Conservation (phyloP, 2,329 filamentous ascomycete species). For the Chaetomiaceae sp. region DNA sequence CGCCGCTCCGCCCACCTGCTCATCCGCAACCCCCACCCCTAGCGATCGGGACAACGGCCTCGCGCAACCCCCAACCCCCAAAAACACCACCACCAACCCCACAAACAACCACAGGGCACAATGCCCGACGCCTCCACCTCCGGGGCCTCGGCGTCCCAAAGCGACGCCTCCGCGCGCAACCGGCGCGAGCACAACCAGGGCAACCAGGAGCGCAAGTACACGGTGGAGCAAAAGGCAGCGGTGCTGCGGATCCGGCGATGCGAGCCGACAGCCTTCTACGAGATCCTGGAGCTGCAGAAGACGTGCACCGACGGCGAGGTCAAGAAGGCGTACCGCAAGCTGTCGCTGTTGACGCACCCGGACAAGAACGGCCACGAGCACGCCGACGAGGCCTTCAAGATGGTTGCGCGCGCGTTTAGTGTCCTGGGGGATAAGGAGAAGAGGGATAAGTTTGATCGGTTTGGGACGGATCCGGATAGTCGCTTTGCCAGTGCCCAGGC, state of each 20-base stretch:
- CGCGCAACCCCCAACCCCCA: no score
- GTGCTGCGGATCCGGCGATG: constrained; percentile 86
- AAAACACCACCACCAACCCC: not conserved
- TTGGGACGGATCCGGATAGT: constrained; percentile 87
- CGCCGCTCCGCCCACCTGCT: no score
- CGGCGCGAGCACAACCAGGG: constrained; percentile 69
- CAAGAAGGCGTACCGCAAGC: constrained; percentile 96
- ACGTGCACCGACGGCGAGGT: constrained; percentile 77
- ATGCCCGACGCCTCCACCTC: constrained; percentile 51
- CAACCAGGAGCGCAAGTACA: constrained; percentile 72
- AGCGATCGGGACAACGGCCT: no score
- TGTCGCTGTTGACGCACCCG: constrained; percentile 90
- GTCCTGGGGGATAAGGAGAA: constrained; percentile 92
- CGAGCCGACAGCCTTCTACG: constrained; percentile 84
- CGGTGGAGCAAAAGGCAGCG: constrained; percentile 83
- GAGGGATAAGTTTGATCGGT: constrained; percentile 80
- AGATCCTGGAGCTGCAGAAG: constrained; percentile 70
- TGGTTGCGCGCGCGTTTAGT: constrained; percentile 91
- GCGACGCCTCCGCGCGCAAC: constrained; percentile 34
- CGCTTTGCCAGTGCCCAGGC: constrained; percentile 65
- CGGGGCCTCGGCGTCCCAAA: constrained; percentile 46
- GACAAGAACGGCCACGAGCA: constrained; percentile 97
- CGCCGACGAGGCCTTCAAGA: constrained; percentile 97
- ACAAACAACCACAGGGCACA: constrained; percentile 8
- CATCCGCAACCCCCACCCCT: no score